Conservation (phyloP, 192 early-diverging fungal genomes). For the Rhizophagus clarus region DNA sequence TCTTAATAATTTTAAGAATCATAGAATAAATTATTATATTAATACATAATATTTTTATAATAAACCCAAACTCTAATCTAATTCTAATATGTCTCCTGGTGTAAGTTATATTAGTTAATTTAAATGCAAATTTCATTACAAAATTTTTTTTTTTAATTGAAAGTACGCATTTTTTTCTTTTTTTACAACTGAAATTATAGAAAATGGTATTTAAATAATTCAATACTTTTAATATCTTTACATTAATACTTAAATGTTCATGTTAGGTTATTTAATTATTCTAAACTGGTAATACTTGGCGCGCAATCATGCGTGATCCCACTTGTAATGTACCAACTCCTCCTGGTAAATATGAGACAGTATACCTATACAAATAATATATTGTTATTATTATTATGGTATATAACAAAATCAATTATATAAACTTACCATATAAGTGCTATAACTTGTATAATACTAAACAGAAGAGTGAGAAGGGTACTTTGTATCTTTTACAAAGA, state of each 20-base stretch:
- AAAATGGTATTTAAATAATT: background rate
- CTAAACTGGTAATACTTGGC: constrained; percentile 17
- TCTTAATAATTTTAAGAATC: too few relatives aligned
- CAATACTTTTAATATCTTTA: too few relatives aligned
- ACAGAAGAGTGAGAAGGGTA: constrained; percentile 13
- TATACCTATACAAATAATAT: constrained; percentile 26
- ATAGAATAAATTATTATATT: too few relatives aligned
- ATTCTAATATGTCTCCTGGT: too few relatives aligned
- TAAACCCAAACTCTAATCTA: too few relatives aligned
- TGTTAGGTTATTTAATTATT: background rate
- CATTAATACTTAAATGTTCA: too few relatives aligned
- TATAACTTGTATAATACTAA: constrained; percentile 22
- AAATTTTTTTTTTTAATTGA: too few relatives aligned
- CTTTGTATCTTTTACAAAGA: constrained; percentile 1
- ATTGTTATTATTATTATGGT: background rate
- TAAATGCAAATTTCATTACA: too few relatives aligned
- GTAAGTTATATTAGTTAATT: too few relatives aligned
- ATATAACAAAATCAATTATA: background rate
- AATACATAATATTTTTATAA: too few relatives aligned
- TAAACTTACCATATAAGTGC: constrained; percentile 31
- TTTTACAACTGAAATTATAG: background rate
- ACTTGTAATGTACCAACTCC: constrained; percentile 15
- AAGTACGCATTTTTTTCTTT: too few relatives aligned
- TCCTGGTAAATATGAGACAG: constrained; percentile 27
- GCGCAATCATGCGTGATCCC: constrained; percentile 15